Percentiles rank a stretch among this genome's conserved stretches.
Evolutionary conservation across 495 filamentous ascomycete genomes (phyloP).

Genomic region (Talaromyces stipitatus): DNA sequence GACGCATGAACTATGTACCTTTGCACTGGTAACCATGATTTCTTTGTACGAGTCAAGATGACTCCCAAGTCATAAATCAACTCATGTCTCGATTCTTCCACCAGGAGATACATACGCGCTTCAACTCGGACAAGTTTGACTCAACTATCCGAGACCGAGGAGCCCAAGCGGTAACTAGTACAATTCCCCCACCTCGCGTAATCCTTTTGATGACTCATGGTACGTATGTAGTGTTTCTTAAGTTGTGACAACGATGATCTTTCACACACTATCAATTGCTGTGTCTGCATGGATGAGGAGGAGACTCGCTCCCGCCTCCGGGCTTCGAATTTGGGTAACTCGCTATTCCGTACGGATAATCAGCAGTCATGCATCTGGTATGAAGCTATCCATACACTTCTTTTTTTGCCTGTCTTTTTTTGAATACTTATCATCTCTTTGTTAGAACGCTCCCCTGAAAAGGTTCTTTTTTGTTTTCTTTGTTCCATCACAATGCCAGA

Average conservation of each 20-base stretch:
- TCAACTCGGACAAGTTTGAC: background rate
- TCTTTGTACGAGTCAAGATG: background rate
- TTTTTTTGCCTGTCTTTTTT: background rate
- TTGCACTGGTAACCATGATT: too few species aligned
- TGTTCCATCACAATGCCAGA: too few species aligned
- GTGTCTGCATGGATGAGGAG: background rate
- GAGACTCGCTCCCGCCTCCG: background rate
- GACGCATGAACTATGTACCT: background rate
- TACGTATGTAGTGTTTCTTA: too few species aligned
- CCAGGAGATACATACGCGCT: background rate
- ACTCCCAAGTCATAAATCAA: background rate
- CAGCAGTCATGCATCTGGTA: background rate
- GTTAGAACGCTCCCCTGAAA: background rate
- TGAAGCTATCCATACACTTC: background rate
- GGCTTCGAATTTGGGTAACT: background rate
- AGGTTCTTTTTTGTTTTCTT: background rate
- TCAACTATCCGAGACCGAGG: background rate
- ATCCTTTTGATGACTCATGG: background rate
- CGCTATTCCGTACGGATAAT: background rate
- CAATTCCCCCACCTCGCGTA: background rate
- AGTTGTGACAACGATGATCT: background rate
- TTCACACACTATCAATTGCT: background rate
- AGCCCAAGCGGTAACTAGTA: background rate
- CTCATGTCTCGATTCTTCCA: background rate
- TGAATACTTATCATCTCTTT: background rate